Conservation (phyloP, 257 asterid genomes). For the Scutellaria barbata region DNA sequence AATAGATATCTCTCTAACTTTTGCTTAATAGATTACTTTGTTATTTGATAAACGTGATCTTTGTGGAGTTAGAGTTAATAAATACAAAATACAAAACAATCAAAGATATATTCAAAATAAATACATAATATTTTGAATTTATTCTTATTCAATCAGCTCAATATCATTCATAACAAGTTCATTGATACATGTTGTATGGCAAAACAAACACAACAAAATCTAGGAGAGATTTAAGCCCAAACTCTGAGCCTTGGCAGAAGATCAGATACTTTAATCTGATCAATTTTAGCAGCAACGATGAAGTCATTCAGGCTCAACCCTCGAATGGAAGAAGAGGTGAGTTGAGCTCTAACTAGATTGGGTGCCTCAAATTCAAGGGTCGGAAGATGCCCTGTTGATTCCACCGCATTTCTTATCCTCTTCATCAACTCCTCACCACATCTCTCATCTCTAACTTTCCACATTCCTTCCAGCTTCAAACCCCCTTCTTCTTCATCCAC, state of each 20-base stretch:
- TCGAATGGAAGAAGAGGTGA: conserved; percentile 75
- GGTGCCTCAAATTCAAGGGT: conserved; percentile 61
- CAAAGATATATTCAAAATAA: no score
- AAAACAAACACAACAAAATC: no score
- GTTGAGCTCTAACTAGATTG: conserved; percentile 69
- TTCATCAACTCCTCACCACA: conserved; percentile 72
- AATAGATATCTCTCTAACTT: no score
- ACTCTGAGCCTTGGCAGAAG: conserved; percentile 82
- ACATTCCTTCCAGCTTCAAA: conserved; percentile 61
- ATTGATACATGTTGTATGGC: no score
- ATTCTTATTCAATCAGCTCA: no score
- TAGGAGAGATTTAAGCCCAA: conserved; percentile 58
- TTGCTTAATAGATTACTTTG: no score
- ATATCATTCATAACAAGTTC: no score
- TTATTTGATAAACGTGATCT: no score
- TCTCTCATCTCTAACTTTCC: conserved; percentile 76
- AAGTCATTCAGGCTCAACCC: conserved; percentile 87
- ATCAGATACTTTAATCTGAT: conserved; percentile 73
- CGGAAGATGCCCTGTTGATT: conserved; percentile 67
- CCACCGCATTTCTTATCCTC: conserved; percentile 58
- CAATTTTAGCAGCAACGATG: conserved; percentile 87
- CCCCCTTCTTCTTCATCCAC: conserved; percentile 52
- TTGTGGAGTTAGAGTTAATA: no score
- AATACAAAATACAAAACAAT: no score
- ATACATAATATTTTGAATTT: no score